Evolutionary conservation across 2,329 filamentous ascomycete genomes (phyloP).

Genomic region (Aspergillus latus): DNA sequence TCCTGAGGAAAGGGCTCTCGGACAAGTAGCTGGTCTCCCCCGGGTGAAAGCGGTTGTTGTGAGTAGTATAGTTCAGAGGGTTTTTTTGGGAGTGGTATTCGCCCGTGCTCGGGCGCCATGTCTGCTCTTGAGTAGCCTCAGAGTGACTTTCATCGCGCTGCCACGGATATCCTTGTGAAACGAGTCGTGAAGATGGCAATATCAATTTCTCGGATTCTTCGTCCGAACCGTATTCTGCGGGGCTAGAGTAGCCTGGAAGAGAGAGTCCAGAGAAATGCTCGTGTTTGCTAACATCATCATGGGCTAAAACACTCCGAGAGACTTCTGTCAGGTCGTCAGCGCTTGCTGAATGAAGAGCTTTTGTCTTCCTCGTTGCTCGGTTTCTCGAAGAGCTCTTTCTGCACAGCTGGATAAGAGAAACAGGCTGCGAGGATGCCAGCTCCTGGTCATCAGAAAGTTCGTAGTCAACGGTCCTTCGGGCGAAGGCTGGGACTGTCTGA

Average conservation of each 20-base stretch:
- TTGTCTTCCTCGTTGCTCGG: constrained; percentile 23
- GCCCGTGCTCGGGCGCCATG: constrained; percentile 13
- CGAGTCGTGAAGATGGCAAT: neutral
- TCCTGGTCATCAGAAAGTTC: constrained; percentile 24
- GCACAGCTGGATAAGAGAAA: constrained; percentile 25
- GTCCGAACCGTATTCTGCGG: constrained; percentile 4
- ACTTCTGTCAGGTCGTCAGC: neutral
- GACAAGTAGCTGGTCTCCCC: neutral
- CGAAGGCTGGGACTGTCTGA: neutral
- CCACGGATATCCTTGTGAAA: constrained; percentile 5
- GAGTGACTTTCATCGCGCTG: neutral
- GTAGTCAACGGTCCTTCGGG: constrained; percentile 2
- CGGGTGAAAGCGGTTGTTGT: constrained; percentile 1
- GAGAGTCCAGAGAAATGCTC: constrained; percentile 14
- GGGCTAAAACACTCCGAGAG: neutral
- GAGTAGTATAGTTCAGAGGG: constrained; percentile 20
- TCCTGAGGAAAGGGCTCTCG: constrained; percentile 8
- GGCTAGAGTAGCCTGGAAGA: constrained; percentile 7
- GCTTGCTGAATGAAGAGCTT: constrained; percentile 15
- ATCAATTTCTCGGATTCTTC: neutral
- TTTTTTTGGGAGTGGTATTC: constrained; percentile 16
- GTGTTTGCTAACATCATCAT: constrained; percentile 1
- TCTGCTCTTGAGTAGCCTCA: neutral
- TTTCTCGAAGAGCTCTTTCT: constrained; percentile 18
- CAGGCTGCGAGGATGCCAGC: constrained; percentile 25